Conservation (phyloP, 805 yeast species). For the Pichia phayaonensis region DNA sequence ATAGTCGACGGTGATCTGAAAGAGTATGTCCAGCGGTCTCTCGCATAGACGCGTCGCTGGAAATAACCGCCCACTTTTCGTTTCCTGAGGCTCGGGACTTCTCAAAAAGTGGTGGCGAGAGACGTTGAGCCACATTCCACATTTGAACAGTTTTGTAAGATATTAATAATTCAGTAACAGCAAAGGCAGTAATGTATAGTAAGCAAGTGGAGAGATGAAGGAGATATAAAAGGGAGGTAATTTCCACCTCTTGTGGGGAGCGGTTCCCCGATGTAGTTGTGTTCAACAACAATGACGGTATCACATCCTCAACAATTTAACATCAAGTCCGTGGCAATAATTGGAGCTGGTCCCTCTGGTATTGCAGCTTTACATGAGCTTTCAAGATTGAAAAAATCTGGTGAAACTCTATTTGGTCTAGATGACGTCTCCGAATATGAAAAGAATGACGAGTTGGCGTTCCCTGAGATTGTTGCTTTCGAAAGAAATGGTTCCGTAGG, state of each 20-base stretch:
- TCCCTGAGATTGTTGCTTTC: conserved; percentile 31
- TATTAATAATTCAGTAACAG: no score
- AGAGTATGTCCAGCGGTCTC: background rate
- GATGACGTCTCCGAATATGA: conserved; percentile 7
- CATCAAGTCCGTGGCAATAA: conserved; percentile 27
- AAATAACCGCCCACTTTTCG: background rate
- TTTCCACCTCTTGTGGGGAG: background rate
- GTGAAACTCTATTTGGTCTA: conserved; percentile 19
- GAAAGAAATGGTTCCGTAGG: conserved; percentile 35
- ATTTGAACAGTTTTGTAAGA: no score
- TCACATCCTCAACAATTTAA: background rate
- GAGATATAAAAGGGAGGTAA: background rate
- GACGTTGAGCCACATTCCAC: background rate
- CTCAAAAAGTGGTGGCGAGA: background rate
- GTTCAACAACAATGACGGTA: conserved; percentile 5
- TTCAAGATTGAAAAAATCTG: conserved; percentile 24
- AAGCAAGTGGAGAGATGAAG: no score
- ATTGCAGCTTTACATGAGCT: conserved; percentile 30
- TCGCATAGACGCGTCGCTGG: background rate
- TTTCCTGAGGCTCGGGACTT: no score
- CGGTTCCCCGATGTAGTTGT: background rate
- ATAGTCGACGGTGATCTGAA: background rate
- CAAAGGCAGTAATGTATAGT: no score
- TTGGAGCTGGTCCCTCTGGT: conserved; percentile 39
- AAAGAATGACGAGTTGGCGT: conserved; percentile 16